Evolutionary conservation across 306 rosid species (phyloP).

Genomic region (Quercus dentata): DNA sequence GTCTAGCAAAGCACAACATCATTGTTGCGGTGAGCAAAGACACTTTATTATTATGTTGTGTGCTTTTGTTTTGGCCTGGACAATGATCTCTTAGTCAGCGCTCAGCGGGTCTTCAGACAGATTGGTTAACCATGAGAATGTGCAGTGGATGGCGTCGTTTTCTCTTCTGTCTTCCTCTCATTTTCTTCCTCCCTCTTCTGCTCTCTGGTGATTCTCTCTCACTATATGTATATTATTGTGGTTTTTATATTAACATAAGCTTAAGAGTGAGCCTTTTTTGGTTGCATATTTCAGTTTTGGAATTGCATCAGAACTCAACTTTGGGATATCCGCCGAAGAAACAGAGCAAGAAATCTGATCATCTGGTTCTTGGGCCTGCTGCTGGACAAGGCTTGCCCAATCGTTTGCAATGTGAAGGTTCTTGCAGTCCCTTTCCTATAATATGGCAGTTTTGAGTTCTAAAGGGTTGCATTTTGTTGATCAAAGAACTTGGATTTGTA

Average conservation of each 20-base stretch:
- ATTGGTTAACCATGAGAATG: constrained; percentile 42
- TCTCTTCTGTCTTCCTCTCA: constrained; percentile 57
- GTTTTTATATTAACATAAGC: neutral
- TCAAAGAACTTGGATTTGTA: neutral
- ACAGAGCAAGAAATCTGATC: constrained; percentile 60
- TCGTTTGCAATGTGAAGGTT: constrained; percentile 87
- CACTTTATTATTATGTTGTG: neutral
- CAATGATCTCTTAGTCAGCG: constrained; percentile 15
- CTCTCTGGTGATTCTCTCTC: constrained; percentile 47
- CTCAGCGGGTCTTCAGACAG: neutral
- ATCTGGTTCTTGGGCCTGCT: constrained; percentile 83
- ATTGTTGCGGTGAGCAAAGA: neutral
- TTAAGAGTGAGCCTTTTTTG: constrained; percentile 4
- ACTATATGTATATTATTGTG: neutral
- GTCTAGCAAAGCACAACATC: neutral
- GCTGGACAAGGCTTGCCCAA: constrained; percentile 85
- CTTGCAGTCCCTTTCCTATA: constrained; percentile 15
- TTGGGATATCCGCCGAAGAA: constrained; percentile 39
- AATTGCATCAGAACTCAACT: constrained; percentile 50
- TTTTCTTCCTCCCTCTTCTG: constrained; percentile 61
- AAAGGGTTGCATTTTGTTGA: neutral
- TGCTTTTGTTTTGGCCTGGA: constrained; percentile 1
- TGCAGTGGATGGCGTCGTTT: constrained; percentile 65
- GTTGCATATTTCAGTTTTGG: constrained; percentile 40
- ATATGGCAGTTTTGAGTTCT: constrained; percentile 5